Evolutionary conservation across 345 rosid species (phyloP).

Genomic region (Linum tenue): DNA sequence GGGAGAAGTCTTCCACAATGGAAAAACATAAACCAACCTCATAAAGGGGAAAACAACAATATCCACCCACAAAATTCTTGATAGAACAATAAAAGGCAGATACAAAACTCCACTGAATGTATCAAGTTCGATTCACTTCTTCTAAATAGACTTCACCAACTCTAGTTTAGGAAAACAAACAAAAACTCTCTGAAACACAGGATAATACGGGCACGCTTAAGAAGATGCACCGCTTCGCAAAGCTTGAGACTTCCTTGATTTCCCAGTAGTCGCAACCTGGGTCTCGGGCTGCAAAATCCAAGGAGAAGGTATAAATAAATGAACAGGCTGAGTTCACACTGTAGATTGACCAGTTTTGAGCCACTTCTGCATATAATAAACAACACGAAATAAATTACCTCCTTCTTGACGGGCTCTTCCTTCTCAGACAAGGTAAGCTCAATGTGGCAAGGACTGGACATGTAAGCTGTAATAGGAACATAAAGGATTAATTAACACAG

Average conservation of each 20-base stretch:
- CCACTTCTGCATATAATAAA: too few species aligned
- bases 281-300: conserved; percentile 58
- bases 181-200: neutral
- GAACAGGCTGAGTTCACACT: neutral
- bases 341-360: too few species aligned
- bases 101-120: too few species aligned
- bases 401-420: conserved; percentile 91
- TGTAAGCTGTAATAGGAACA: conserved; percentile 50
- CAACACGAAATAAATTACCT: conserved; percentile 36
- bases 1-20: too few species aligned
- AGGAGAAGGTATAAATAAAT: neutral
- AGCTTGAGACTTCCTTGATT: conserved; percentile 55
- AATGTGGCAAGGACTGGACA: conserved; percentile 96
- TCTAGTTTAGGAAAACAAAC: neutral
- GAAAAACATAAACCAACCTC: too few species aligned
- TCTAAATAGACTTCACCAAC: neutral
- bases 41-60: too few species aligned
- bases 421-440: conserved; percentile 82
- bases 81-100: too few species aligned
- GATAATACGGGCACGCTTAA: neutral
- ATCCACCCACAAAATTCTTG: too few species aligned
- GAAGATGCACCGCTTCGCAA: conserved; percentile 31
- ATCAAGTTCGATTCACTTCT: neutral
- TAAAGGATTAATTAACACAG: neutral
- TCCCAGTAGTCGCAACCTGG: conserved; percentile 57